A percentile compares a stretch with the other conserved stretches of the same genome.
phyloP scores from a whole-genome alignment of 805 yeast genomes.

The Teunomyces stri region DNA sequence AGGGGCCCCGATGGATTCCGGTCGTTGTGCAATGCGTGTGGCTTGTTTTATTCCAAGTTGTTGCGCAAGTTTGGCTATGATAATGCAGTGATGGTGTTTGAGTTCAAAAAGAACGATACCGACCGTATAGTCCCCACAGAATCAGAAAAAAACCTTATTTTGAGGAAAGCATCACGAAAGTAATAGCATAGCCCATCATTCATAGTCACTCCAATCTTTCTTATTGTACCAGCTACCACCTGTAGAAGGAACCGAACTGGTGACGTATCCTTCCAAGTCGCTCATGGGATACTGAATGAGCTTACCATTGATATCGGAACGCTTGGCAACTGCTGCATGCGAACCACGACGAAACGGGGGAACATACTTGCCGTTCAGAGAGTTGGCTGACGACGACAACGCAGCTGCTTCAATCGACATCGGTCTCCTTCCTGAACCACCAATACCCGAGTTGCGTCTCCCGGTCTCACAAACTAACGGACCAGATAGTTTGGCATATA shows the following conservation, averaged over 20 bases:
- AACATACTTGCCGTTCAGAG: conserved; percentile 54
- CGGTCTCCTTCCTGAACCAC: conserved; percentile 6
- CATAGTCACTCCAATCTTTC: conserved; percentile 29
- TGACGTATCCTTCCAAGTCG: conserved; percentile 5
- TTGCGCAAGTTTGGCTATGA: conserved; percentile 46
- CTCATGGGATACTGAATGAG: conserved; percentile 4
- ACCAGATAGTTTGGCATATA: background rate
- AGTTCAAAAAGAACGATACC: conserved; percentile 2
- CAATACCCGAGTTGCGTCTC: conserved; percentile 7
- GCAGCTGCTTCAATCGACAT: conserved; percentile 7
- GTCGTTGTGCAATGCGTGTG: conserved; percentile 91
- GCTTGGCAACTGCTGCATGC: conserved; percentile 12
- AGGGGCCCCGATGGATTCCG: conserved; percentile 82
- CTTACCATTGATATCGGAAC: conserved; percentile 4
- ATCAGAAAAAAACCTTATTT: conserved; percentile 2
- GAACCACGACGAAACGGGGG: conserved; percentile 72
- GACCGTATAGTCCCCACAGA: conserved; percentile 12
- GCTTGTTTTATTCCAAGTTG: conserved; percentile 67
- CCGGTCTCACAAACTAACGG: background rate
- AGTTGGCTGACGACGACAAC: conserved; percentile 10
- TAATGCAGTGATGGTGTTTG: conserved; percentile 31
- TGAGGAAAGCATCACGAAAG: background rate
- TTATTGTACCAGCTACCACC: conserved; percentile 2
- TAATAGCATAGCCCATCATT: conserved; percentile 9
- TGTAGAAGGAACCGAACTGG: conserved; percentile 16